Conservation (phyloP, 208 protist genomes). For the Crithidia thermophila region DNA sequence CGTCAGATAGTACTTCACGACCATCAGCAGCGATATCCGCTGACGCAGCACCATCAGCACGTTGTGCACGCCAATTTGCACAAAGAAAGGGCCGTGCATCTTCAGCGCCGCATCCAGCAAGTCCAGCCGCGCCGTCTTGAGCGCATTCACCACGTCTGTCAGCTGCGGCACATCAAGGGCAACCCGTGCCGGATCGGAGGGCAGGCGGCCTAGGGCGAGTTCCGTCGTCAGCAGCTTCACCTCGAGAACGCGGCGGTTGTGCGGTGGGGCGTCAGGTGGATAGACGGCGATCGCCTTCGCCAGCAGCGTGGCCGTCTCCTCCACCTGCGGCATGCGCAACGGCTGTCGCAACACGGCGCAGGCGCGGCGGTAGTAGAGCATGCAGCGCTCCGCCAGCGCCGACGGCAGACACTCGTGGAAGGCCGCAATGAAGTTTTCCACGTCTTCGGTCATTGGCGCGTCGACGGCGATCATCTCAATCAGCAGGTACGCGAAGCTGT, state of each 20-base stretch:
- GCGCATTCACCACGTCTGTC: slow-evolving; percentile 67
- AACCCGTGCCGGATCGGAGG: slow-evolving; percentile 16
- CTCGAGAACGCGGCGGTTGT: slow-evolving; percentile 51
- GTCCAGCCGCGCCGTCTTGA: slow-evolving; percentile 54
- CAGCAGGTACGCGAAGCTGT: slow-evolving; percentile 60
- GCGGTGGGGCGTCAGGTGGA: slow-evolving; percentile 28
- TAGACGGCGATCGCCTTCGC: slow-evolving; percentile 58
- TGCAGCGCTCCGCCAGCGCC: slow-evolving; percentile 60
- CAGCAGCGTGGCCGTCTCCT: slow-evolving; percentile 53
- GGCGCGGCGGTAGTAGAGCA: slow-evolving; percentile 70
- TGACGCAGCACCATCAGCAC: slow-evolving; percentile 59
- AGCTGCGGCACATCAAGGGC: slow-evolving; percentile 33
- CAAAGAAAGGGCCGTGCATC: slow-evolving; percentile 67
- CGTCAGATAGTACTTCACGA: slow-evolving; percentile 76
- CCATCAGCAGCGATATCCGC: slow-evolving; percentile 68
- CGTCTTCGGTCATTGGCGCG: slow-evolving; percentile 40
- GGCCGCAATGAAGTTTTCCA: slow-evolving; percentile 49
- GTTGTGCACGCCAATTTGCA: slow-evolving; percentile 71
- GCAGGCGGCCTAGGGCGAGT: slow-evolving; percentile 30
- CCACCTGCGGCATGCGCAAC: slow-evolving; percentile 41
- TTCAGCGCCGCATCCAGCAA: slow-evolving; percentile 62
- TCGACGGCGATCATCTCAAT: slow-evolving; percentile 65
- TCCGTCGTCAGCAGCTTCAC: slow-evolving; percentile 63
- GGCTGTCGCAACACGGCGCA: slow-evolving; percentile 58
- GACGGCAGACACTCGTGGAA: slow-evolving; percentile 59